Evolutionary conservation across 805 yeast species (phyloP).

Genomic region (Candida gorgasii): DNA sequence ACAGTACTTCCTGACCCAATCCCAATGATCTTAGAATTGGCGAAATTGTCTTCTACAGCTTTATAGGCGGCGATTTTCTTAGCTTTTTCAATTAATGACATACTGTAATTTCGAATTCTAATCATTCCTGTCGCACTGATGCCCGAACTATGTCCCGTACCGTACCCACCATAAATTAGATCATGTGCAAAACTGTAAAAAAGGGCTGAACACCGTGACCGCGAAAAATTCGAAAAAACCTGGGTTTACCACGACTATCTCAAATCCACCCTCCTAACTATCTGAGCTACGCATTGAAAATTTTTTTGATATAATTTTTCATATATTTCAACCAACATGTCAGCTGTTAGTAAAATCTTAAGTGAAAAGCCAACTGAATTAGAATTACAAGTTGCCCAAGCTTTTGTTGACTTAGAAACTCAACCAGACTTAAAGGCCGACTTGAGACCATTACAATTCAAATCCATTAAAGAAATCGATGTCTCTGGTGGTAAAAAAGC

Average conservation of each 20-base stretch:
- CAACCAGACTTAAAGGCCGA: conserved; percentile 97
- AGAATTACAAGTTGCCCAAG: conserved; percentile 99
- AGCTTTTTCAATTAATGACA: conserved; percentile 65
- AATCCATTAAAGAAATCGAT: conserved; percentile 96
- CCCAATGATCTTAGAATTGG: conserved; percentile 74
- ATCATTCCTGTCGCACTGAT: too few species aligned
- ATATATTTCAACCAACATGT: conserved; percentile 53
- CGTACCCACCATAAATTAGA: too few species aligned
- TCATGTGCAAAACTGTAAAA: too few species aligned
- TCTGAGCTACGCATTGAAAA: conserved; percentile 4
- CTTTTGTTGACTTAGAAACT: conserved; percentile 94
- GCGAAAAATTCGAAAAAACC: not conserved
- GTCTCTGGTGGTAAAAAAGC: conserved; percentile 99
- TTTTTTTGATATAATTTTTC: conserved; percentile 7
- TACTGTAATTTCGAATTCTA: conserved; percentile 12
- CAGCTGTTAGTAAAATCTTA: conserved; percentile 95
- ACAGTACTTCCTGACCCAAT: conserved; percentile 98
- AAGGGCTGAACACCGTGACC: not conserved
- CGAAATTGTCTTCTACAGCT: conserved; percentile 87
- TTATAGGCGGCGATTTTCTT: conserved; percentile 85
- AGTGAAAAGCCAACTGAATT: conserved; percentile 95
- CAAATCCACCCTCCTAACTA: not conserved
- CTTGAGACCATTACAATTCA: conserved; percentile 97
- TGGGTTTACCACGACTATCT: not conserved
- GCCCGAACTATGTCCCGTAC: too few species aligned